Conservation (phyloP, 78 protist genomes). For the Tieghemostelium lacteum region DNA sequence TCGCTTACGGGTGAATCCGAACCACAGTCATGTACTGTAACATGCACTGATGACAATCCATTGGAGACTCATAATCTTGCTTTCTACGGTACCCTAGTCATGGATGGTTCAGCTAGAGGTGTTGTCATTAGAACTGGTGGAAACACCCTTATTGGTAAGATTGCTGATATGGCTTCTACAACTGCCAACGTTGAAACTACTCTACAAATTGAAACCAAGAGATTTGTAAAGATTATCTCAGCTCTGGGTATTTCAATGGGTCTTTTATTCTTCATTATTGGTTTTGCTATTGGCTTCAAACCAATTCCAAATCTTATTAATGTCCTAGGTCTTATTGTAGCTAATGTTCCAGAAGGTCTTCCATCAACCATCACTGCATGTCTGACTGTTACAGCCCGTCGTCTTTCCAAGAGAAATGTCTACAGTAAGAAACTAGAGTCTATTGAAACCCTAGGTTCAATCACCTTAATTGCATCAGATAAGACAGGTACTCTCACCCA, state of each 20-base stretch:
- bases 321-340: constrained; percentile 89
- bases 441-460: constrained; percentile 95
- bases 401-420: constrained; percentile 85
- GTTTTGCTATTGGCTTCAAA: constrained; percentile 48
- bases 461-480: constrained; percentile 92
- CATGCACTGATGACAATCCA: constrained; percentile 82
- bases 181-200: constrained; percentile 85
- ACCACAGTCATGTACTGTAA: constrained; percentile 80
- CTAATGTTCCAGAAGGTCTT: constrained; percentile 94
- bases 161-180: constrained; percentile 81
- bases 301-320: constrained; percentile 79
- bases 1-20: constrained; percentile 97
- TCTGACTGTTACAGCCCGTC: constrained; percentile 88
- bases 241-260: constrained; percentile 72
- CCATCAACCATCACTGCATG: constrained; percentile 90
- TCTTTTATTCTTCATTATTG: constrained; percentile 40
- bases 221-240: constrained; percentile 32
- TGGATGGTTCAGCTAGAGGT: constrained; percentile 91
- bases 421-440: constrained; percentile 88
- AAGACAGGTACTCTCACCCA: constrained; percentile 98
- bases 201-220: constrained; percentile 76
- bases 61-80: constrained; percentile 88
- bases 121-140: constrained; percentile 89
- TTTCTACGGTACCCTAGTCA: constrained; percentile 84
- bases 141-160: constrained; percentile 90